These are phyloP conservation scores for Penicillium aurantiogriseum DNA, from an alignment of 2,329 filamentous ascomycete genomes.

Conservation along the genomic window DNA sequence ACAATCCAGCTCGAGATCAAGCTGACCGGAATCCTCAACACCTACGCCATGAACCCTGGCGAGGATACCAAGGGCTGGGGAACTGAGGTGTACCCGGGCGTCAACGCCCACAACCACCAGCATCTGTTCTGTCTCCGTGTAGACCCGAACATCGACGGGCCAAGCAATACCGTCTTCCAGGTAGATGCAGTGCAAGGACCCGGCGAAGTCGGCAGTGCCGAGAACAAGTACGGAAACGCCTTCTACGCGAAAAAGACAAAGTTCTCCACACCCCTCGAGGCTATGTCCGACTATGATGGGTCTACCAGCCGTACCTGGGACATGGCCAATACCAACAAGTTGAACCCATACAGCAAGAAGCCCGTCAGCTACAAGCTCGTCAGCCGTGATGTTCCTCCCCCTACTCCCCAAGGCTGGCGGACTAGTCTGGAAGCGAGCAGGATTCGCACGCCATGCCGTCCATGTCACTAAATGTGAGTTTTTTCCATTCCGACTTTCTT, in stretches of 20 bases:
- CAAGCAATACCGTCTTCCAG: conserved; percentile 80
- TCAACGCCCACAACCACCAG: conserved; percentile 95
- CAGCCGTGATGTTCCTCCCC: conserved; percentile 73
- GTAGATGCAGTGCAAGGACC: conserved; percentile 70
- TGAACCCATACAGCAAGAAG: conserved; percentile 85
- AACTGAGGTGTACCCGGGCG: conserved; percentile 84
- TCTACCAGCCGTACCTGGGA: conserved; percentile 82
- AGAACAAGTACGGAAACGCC: conserved; percentile 87
- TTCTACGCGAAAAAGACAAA: conserved; percentile 85
- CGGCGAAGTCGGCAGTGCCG: conserved; percentile 72
- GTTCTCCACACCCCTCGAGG: conserved; percentile 66
- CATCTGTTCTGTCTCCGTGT: conserved; percentile 90
- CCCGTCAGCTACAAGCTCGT: conserved; percentile 86
- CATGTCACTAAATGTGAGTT: conserved; percentile 83
- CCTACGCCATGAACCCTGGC: conserved; percentile 74
- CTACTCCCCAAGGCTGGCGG: conserved; percentile 78
- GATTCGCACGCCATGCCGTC: conserved; percentile 81
- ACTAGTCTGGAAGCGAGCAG: conserved; percentile 84
- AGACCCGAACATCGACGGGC: conserved; percentile 82
- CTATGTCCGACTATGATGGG: conserved; percentile 78
- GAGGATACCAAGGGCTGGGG: conserved; percentile 87
- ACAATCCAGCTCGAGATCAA: conserved; percentile 90
- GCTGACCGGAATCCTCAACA: conserved; percentile 89
- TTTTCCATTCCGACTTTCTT: conserved; percentile 9
- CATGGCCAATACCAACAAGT: conserved; percentile 76